Evolutionary conservation across 208 protist species (phyloP).

Genomic region (Lotmaria passim): DNA sequence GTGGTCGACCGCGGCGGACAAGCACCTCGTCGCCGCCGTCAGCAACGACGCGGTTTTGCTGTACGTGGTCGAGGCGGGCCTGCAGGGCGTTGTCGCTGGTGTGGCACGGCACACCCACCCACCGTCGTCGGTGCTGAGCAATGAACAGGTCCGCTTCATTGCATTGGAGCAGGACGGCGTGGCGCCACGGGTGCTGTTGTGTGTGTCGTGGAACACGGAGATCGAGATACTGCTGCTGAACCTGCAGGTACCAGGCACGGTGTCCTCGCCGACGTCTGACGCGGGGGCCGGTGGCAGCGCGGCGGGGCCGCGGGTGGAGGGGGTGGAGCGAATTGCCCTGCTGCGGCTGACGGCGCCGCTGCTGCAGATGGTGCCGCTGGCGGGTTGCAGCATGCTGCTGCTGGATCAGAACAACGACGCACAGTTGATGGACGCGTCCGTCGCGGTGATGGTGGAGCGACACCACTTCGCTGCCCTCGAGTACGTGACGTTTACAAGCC

Average conservation of each 20-base stretch:
- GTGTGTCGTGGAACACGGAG: constrained; percentile 59
- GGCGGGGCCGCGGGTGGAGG: constrained; percentile 13
- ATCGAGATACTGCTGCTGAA: constrained; percentile 61
- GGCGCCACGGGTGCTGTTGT: constrained; percentile 42
- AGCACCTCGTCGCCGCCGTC: constrained; percentile 56
- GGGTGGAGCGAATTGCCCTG: constrained; percentile 42
- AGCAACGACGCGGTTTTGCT: constrained; percentile 52
- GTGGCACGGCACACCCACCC: constrained; percentile 43
- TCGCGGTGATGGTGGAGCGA: constrained; percentile 62
- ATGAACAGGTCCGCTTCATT: constrained; percentile 59
- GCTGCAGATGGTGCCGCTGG: constrained; percentile 50
- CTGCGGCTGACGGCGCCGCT: constrained; percentile 43
- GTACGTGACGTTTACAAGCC: constrained; percentile 37
- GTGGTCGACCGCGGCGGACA: constrained; percentile 33
- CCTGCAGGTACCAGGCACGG: constrained; percentile 22
- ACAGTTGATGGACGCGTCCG: constrained; percentile 60
- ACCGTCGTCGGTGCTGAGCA: constrained; percentile 29
- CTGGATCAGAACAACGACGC: constrained; percentile 49
- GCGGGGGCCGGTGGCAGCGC: background rate
- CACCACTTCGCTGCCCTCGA: constrained; percentile 42
- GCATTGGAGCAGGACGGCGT: constrained; percentile 29
- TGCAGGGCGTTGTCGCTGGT: constrained; percentile 28
- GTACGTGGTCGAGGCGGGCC: constrained; percentile 42
- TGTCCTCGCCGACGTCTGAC: background rate
- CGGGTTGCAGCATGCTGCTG: constrained; percentile 42